Conservation (phyloP, 148 eudicot genomes). For the Cornus suecica region DNA sequence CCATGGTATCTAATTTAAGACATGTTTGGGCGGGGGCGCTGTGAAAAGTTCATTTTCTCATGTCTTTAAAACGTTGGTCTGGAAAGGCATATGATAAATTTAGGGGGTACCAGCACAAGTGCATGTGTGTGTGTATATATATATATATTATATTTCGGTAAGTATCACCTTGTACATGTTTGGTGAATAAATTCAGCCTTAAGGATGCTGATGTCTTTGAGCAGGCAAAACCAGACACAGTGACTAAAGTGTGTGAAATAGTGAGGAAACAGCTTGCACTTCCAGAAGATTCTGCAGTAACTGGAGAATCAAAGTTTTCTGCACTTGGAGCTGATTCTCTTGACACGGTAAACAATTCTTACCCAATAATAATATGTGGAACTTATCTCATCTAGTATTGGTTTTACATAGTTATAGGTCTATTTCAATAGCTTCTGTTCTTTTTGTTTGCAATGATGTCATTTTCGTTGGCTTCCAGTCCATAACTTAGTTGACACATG, state of each 20-base stretch:
- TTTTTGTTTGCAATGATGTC: background rate
- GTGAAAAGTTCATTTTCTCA: background rate
- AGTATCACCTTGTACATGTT: background rate
- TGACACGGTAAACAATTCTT: constrained; percentile 29
- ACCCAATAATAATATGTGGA: background rate
- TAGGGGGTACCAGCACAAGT: background rate
- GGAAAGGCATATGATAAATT: background rate
- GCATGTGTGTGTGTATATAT: too few species aligned
- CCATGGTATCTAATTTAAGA: background rate
- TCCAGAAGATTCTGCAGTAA: constrained; percentile 22
- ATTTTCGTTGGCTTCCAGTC: background rate
- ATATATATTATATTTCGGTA: too few species aligned
- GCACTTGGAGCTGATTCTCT: constrained; percentile 43
- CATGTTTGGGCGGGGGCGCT: too few species aligned
- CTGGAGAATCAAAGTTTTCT: constrained; percentile 32
- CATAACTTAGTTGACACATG: too few species aligned
- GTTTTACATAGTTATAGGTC: too few species aligned
- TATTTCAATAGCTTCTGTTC: background rate
- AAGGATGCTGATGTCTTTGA: background rate
- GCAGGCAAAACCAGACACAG: constrained; percentile 40
- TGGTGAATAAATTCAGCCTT: background rate
- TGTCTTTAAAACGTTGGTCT: background rate
- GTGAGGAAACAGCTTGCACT: constrained; percentile 41
- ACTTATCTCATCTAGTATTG: background rate
- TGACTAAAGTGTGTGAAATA: constrained; percentile 32